phyloP scores from a whole-genome alignment of 345 rosid genomes.

The Clarkia xantiana region DNA sequence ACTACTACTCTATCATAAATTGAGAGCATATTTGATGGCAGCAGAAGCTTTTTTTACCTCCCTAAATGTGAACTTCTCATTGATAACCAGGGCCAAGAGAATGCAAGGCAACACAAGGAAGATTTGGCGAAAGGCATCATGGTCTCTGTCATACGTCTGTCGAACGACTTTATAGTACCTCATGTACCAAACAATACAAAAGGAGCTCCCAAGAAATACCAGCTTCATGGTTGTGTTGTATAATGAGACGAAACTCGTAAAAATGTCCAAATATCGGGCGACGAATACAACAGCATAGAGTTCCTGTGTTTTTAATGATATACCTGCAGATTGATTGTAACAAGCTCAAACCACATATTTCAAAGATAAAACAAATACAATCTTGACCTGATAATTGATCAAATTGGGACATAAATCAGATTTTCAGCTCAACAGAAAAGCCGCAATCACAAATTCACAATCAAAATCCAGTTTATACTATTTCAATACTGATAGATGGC shows the following conservation, averaged over 20 bases:
- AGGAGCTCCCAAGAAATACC: conserved; percentile 67
- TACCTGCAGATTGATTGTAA: conserved; percentile 25
- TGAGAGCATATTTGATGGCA: not conserved
- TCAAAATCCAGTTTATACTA: too few species aligned
- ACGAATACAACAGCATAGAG: conserved; percentile 64
- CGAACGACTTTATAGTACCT: conserved; percentile 52
- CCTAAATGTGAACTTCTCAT: conserved; percentile 53
- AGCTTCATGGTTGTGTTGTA: conserved; percentile 73
- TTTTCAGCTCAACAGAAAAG: too few species aligned
- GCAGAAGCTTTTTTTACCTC: conserved; percentile 30
- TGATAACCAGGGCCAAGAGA: conserved; percentile 42
- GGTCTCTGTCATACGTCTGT: conserved; percentile 60
- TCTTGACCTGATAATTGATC: too few species aligned
- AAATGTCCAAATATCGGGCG: conserved; percentile 69
- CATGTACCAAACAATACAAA: conserved; percentile 79
- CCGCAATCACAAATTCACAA: too few species aligned
- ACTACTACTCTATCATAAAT: too few species aligned
- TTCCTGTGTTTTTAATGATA: conserved; percentile 82
- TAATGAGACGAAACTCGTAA: conserved; percentile 45
- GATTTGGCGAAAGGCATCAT: conserved; percentile 58
- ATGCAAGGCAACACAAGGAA: conserved; percentile 58
- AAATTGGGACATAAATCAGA: too few species aligned
- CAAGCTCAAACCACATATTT: not conserved
- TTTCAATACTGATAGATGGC: too few species aligned
- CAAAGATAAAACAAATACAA: too few species aligned